Evolutionary conservation across 371 early-diverging fungal species (phyloP).

Genomic region (Fennellomyces sp.): DNA sequence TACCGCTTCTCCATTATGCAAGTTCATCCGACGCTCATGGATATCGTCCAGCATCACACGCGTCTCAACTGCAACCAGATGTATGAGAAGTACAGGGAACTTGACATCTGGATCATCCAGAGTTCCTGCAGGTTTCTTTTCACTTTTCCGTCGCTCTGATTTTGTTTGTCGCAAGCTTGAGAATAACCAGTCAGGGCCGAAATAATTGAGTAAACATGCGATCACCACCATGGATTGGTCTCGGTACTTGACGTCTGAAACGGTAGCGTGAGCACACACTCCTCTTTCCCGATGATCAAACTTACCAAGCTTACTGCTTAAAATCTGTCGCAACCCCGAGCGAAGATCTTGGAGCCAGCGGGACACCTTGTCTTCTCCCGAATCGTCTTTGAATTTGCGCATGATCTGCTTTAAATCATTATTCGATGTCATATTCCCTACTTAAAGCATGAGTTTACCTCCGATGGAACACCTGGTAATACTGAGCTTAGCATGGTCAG

Average conservation of each 20-base stretch:
- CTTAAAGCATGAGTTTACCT: too few species aligned
- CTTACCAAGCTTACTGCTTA: conserved; percentile 42
- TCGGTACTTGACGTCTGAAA: conserved; percentile 28
- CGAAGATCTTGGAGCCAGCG: conserved; percentile 25
- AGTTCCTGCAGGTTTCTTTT: conserved; percentile 16
- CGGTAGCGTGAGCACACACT: background rate
- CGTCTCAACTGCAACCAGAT: conserved; percentile 51
- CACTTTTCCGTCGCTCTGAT: conserved; percentile 11
- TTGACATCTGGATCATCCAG: conserved; percentile 24
- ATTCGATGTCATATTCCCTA: too few species aligned
- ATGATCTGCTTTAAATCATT: conserved; percentile 19
- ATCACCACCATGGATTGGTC: conserved; percentile 34
- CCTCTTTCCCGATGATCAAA: background rate
- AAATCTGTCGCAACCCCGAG: conserved; percentile 31
- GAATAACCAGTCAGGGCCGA: conserved; percentile 52
- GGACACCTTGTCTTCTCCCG: background rate
- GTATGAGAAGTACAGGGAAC: conserved; percentile 49
- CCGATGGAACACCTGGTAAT: conserved; percentile 29
- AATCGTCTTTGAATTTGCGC: conserved; percentile 28
- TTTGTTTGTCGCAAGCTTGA: conserved; percentile 31
- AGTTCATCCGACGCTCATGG: conserved; percentile 26
- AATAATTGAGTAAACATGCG: conserved; percentile 33
- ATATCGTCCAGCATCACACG: conserved; percentile 55
- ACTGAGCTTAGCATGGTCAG: conserved; percentile 27
- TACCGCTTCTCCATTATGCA: conserved; percentile 21